Evolutionary conservation across 495 filamentous ascomycete species (phyloP).

Genomic region (Tuber aestivum): DNA sequence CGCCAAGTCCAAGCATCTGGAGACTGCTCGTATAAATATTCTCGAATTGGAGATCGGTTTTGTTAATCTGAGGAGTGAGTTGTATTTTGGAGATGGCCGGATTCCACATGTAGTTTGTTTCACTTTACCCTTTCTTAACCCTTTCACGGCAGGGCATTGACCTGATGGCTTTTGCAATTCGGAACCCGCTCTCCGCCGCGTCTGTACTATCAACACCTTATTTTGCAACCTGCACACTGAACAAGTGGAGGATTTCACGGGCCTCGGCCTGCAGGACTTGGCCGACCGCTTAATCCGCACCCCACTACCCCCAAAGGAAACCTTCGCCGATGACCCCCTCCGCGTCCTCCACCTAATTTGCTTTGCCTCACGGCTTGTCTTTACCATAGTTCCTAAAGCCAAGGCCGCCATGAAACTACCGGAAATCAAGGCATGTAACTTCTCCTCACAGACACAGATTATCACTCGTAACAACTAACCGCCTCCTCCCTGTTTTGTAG

Average conservation of each 20-base stretch:
- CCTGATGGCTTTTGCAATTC: constrained; percentile 54
- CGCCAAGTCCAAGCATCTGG: constrained; percentile 94
- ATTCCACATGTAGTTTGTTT: too few relatives aligned
- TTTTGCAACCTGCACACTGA: constrained; percentile 86
- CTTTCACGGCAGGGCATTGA: not conserved
- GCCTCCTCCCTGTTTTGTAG: constrained; percentile 38
- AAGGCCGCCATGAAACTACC: constrained; percentile 67
- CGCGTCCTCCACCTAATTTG: constrained; percentile 83
- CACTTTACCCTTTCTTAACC: too few relatives aligned
- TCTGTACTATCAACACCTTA: constrained; percentile 90
- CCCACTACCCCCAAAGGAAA: constrained; percentile 80
- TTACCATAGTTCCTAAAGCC: constrained; percentile 62
- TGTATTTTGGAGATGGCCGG: too few relatives aligned
- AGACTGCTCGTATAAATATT: constrained; percentile 79
- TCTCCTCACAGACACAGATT: not conserved
- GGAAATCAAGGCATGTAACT: constrained; percentile 49
- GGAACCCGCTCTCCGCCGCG: constrained; percentile 80
- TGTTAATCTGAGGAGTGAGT: constrained; percentile 85
- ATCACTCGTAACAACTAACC: constrained; percentile 13
- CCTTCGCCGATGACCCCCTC: constrained; percentile 89
- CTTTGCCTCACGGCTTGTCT: constrained; percentile 72
- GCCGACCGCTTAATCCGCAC: constrained; percentile 66
- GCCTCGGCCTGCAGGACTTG: too few relatives aligned
- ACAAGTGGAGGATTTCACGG: too few relatives aligned
- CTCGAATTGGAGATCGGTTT: constrained; percentile 87